A percentile compares a stretch with the other conserved stretches of the same genome.
Conservation (phyloP, 225 moss, liverwort and hornwort genomes). For the Thuidium tamariscinum region DNA sequence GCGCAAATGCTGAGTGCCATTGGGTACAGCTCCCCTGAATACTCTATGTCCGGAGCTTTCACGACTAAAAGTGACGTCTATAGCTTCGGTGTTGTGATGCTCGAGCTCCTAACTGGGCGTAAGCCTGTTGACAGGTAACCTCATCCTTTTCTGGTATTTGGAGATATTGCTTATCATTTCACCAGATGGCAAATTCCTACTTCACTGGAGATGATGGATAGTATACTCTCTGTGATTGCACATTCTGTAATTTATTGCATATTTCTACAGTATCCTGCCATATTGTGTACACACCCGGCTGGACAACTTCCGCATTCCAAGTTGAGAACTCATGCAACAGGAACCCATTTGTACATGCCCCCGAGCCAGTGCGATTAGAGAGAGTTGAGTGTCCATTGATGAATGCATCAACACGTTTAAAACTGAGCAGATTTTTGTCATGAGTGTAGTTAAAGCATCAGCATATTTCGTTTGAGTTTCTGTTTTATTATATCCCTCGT, state of each 20-base stretch:
- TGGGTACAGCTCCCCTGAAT: conserved; percentile 50
- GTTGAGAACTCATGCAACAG: background rate
- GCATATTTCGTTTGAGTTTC: background rate
- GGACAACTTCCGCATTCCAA: background rate
- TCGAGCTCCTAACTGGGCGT: conserved; percentile 53
- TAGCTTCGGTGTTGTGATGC: conserved; percentile 54
- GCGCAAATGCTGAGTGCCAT: conserved; percentile 43
- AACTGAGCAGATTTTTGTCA: background rate
- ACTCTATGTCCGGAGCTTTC: conserved; percentile 31
- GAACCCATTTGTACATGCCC: background rate
- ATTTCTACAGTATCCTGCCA: background rate
- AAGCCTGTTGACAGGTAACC: conserved; percentile 45
- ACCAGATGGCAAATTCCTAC: background rate
- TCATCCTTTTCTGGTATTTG: background rate
- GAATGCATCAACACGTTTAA: background rate
- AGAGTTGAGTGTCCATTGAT: background rate
- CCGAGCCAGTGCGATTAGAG: background rate
- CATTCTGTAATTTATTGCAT: background rate
- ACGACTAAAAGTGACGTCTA: conserved; percentile 52
- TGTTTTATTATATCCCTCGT: background rate
- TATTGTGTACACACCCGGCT: background rate
- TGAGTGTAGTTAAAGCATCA: background rate
- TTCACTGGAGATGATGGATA: background rate
- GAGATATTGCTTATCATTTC: background rate
- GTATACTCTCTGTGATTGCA: background rate